Evolutionary conservation across 2,329 filamentous ascomycete genomes (phyloP).

Genomic region (Cladophialophora chaetospira): DNA sequence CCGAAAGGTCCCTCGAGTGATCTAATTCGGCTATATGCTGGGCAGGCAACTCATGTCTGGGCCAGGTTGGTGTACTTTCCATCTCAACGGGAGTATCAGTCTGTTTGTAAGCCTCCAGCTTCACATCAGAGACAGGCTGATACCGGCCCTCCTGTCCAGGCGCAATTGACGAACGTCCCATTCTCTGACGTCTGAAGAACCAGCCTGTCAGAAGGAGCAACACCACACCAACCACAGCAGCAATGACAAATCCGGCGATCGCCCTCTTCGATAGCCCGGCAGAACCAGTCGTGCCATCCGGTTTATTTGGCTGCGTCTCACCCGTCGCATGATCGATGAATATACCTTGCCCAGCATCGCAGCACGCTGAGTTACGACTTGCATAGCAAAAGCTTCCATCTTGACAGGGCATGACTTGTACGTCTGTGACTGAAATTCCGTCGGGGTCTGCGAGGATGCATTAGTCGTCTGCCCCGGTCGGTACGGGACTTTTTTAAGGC

Average conservation of each 20-base stretch:
- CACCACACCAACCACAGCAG: neutral
- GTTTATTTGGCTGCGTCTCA: neutral
- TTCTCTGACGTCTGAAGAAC: neutral
- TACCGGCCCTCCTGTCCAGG: neutral
- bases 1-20: neutral
- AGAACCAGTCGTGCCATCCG: neutral
- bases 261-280: neutral
- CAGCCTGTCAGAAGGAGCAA: neutral
- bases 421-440: neutral
- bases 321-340: neutral
- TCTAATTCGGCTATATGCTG: neutral
- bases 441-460: neutral
- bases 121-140: neutral
- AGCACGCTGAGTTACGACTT: neutral
- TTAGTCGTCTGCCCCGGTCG: neutral
- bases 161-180: neutral
- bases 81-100: neutral
- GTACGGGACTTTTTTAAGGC: neutral
- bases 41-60: neutral
- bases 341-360: neutral
- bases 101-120: neutral
- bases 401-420: neutral
- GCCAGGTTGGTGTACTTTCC: neutral
- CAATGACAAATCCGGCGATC: neutral
- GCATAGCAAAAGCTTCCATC: neutral